Percentiles rank a stretch among this genome's conserved stretches.
These are phyloP conservation scores for Daucus carota DNA, from an alignment of 129 eudicot species.

Conservation along the genomic window DNA sequence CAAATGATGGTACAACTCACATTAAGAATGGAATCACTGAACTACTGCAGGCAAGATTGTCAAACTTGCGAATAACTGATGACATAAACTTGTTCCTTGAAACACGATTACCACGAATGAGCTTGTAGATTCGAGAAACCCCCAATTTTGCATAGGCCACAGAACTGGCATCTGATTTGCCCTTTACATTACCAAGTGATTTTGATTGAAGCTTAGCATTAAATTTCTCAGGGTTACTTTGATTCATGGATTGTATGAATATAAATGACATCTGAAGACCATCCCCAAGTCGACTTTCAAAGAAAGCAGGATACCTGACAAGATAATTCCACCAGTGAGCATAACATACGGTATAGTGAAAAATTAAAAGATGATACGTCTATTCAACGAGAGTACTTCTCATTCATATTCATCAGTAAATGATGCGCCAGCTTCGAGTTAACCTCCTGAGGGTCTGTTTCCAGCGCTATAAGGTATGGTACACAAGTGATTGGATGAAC, in stretches of 20 bases:
- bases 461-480: conserved; percentile 93
- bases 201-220: conserved; percentile 41
- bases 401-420: conserved; percentile 95
- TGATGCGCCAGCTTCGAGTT: conserved; percentile 96
- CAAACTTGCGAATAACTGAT: conserved; percentile 87
- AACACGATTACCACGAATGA: conserved; percentile 85
- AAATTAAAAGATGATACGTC: neutral
- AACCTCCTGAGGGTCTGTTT: conserved; percentile 81
- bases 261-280: conserved; percentile 91
- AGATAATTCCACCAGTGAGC: conserved; percentile 21
- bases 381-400: conserved; percentile 47
- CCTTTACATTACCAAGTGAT: conserved; percentile 38
- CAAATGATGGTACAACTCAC: conserved; percentile 26
- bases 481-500: conserved; percentile 97
- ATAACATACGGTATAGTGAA: conserved; percentile 11
- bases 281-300: conserved; percentile 96
- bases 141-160: conserved; percentile 63
- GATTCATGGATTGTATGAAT: conserved; percentile 69
- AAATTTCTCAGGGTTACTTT: conserved; percentile 28
- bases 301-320: conserved; percentile 87
- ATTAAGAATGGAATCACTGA: conserved; percentile 55
- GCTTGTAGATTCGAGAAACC: conserved; percentile 93
- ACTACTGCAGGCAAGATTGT: conserved; percentile 57
- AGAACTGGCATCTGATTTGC: conserved; percentile 51
- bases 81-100: conserved; percentile 93